Evolutionary conservation across 257 asterid species (phyloP).

Genomic region (Scutellaria barbata): DNA sequence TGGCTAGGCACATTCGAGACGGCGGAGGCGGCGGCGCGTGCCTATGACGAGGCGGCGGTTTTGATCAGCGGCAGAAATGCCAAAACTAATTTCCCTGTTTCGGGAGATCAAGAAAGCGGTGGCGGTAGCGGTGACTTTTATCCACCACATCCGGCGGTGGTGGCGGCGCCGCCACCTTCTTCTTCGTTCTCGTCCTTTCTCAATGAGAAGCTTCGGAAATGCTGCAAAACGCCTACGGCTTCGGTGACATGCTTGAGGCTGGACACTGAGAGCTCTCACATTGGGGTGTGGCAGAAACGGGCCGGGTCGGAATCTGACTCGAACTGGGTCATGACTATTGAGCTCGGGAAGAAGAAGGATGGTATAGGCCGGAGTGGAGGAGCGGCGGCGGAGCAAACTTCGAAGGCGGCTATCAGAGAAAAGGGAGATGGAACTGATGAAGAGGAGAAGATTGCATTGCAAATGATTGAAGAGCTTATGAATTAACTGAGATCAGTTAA

Average conservation of each 20-base stretch:
- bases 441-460: slow-evolving; percentile 32
- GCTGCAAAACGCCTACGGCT: slow-evolving; percentile 33
- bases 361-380: background rate
- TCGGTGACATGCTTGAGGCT: slow-evolving; percentile 33
- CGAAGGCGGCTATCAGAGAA: slow-evolving; percentile 14
- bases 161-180: background rate
- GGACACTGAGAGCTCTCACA: slow-evolving; percentile 36
- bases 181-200: slow-evolving; percentile 3
- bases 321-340: slow-evolving; percentile 34
- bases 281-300: slow-evolving; percentile 37
- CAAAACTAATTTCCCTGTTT: slow-evolving; percentile 27
- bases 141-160: background rate
- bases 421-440: slow-evolving; percentile 1
- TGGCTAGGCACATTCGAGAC: slow-evolving; percentile 32
- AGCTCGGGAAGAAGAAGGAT: slow-evolving; percentile 20
- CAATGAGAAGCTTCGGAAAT: slow-evolving; percentile 29
- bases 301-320: slow-evolving; percentile 37
- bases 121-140: background rate
- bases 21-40: slow-evolving; percentile 36
- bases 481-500: slow-evolving; percentile 1
- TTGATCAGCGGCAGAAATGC: slow-evolving; percentile 34
- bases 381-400: background rate
- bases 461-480: slow-evolving; percentile 38
- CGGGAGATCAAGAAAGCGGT: background rate
- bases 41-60: slow-evolving; percentile 36